Percentiles rank a stretch among this genome's conserved stretches.
phyloP scores from a whole-genome alignment of 331 rosid genomes.

The Stylosanthes scabra region DNA sequence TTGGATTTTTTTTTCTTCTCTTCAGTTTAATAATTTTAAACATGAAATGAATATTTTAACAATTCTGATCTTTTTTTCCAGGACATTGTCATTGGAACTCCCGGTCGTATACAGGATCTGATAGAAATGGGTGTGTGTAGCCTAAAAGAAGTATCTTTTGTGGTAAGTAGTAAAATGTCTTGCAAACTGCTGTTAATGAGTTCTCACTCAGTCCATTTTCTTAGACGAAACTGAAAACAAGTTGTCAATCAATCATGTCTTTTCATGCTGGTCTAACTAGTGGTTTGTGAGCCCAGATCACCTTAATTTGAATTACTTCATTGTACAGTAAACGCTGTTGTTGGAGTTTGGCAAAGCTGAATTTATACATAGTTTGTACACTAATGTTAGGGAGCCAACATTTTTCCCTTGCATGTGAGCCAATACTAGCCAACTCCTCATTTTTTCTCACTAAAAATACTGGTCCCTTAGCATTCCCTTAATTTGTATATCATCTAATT shows the following conservation, averaged over 20 bases:
- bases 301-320: slow-evolving; percentile 5
- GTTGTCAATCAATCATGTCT: background rate
- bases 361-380: background rate
- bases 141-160: slow-evolving; percentile 85
- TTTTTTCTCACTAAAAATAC: no score
- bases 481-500: slow-evolving; percentile 24
- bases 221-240: background rate
- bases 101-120: slow-evolving; percentile 96
- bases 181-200: slow-evolving; percentile 21
- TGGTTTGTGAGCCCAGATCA: background rate
- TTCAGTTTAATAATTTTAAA: background rate
- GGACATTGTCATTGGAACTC: slow-evolving; percentile 98
- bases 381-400: no score
- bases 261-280: slow-evolving; percentile 1
- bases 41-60: background rate
- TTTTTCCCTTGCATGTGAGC: no score
- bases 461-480: no score
- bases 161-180: slow-evolving; percentile 57
- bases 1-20: slow-evolving; percentile 10
- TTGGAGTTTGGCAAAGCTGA: slow-evolving; percentile 25
- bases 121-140: slow-evolving; percentile 78
- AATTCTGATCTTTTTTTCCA: slow-evolving; percentile 32
- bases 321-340: slow-evolving; percentile 4
- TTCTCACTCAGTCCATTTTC: slow-evolving; percentile 7
- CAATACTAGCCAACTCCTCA: no score